phyloP scores from a whole-genome alignment of 768 basidiomycete species.

The Galerina marginata region DNA sequence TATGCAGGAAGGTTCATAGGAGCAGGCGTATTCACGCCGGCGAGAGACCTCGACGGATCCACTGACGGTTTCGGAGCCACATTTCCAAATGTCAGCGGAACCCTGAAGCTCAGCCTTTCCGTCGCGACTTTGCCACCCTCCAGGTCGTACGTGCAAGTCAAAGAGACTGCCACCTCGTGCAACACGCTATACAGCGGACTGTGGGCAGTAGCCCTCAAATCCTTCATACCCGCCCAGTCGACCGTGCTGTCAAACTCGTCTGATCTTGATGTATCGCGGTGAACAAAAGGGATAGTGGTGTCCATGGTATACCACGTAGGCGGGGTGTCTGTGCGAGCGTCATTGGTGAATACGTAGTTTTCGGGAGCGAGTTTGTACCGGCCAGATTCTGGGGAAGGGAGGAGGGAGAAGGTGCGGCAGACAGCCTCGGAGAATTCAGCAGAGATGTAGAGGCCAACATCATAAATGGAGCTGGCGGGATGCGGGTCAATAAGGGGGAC shows the following conservation, averaged over 20 bases:
- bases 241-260: conserved; percentile 26
- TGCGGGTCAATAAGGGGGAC: conserved; percentile 61
- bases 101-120: conserved; percentile 45
- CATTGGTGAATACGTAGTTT: conserved; percentile 54
- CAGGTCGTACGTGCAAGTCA: conserved; percentile 61
- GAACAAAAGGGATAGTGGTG: conserved; percentile 54
- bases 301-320: conserved; percentile 67
- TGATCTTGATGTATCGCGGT: conserved; percentile 21
- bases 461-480: conserved; percentile 57
- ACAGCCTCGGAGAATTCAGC: conserved; percentile 27
- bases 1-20: conserved; percentile 64
- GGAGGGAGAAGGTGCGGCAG: conserved; percentile 51
- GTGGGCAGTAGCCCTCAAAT: conserved; percentile 49
- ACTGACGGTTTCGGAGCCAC: conserved; percentile 37
- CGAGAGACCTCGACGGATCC: conserved; percentile 18
- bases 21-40: conserved; percentile 15
- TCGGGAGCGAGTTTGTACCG: conserved; percentile 53
- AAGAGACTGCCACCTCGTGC: conserved; percentile 58
- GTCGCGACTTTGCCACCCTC: conserved; percentile 33
- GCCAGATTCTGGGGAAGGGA: conserved; percentile 52
- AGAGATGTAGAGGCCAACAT: conserved; percentile 45
- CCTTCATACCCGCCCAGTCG: conserved; percentile 46
- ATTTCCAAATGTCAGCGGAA: conserved; percentile 58
- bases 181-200: conserved; percentile 63
- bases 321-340: conserved; percentile 33